These are phyloP conservation scores for Magnaporthales sp. DNA, from an alignment of 2,329 filamentous ascomycete species.

Conservation along the genomic window DNA sequence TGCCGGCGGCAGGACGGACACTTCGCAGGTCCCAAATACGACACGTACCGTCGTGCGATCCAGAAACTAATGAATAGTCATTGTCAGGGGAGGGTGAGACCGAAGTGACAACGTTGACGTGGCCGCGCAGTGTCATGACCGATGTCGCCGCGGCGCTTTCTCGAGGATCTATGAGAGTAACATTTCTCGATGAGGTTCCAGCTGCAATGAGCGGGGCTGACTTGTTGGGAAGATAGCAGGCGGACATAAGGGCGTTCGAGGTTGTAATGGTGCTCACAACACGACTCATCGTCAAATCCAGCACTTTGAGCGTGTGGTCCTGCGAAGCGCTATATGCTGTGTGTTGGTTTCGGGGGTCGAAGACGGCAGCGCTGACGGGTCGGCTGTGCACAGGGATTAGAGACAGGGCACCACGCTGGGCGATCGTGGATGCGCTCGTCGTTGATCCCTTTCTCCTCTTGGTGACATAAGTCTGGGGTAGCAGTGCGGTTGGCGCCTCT, in stretches of 20 bases:
- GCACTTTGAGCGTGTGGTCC: conserved; percentile 84
- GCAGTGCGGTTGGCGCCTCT: conserved; percentile 57
- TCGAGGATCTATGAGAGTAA: conserved; percentile 80
- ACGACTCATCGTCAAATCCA: conserved; percentile 75
- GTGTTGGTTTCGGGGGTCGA: conserved; percentile 69
- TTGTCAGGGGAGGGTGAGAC: conserved; percentile 49
- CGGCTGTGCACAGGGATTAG: conserved; percentile 65
- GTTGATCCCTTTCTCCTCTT: conserved; percentile 68
- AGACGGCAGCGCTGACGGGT: conserved; percentile 70
- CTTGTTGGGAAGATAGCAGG: conserved; percentile 62
- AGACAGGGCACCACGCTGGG: conserved; percentile 69
- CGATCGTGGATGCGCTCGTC: conserved; percentile 33
- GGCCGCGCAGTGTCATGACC: conserved; percentile 85
- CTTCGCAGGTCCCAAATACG: conserved; percentile 88
- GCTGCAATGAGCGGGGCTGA: conserved; percentile 50
- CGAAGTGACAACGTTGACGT: conserved; percentile 62
- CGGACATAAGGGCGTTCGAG: conserved; percentile 71
- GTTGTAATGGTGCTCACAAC: conserved; percentile 79
- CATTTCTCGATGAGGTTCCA: conserved; percentile 76
- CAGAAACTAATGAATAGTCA: conserved; percentile 77
- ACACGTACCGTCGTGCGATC: conserved; percentile 86
- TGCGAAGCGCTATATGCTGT: conserved; percentile 87
- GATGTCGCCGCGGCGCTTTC: conserved; percentile 62
- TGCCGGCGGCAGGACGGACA: conserved; percentile 43
- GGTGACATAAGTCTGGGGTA: conserved; percentile 57